Conservation (phyloP, 2,329 filamentous ascomycete genomes). For the Ophiognomonia clavigignenti-juglandacearum region DNA sequence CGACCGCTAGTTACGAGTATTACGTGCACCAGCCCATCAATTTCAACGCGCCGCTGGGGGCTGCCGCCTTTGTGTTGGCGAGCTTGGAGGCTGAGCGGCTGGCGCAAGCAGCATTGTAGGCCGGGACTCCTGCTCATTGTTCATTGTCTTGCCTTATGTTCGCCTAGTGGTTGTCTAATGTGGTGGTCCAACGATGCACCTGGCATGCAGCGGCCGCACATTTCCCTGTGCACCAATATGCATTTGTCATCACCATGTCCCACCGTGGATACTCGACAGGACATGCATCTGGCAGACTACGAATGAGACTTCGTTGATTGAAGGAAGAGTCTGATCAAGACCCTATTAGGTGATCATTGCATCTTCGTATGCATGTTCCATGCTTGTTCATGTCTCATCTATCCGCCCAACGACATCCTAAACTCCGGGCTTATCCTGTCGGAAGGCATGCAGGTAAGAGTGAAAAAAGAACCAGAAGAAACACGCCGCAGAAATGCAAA, state of each 20-base stretch:
- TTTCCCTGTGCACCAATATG: too few relatives aligned
- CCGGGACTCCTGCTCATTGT: too few relatives aligned
- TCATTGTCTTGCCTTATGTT: too few relatives aligned
- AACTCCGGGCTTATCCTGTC: neutral
- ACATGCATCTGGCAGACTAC: too few relatives aligned
- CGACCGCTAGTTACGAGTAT: constrained; percentile 35
- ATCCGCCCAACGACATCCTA: neutral
- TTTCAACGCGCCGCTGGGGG: constrained; percentile 33
- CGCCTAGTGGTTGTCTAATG: too few relatives aligned
- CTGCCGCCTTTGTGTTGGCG: constrained; percentile 31
- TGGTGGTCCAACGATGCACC: too few relatives aligned
- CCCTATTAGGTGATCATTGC: too few relatives aligned
- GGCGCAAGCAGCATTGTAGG: neutral
- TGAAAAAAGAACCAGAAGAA: neutral
- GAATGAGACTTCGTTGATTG: neutral
- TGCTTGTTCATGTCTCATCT: neutral
- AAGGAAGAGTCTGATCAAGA: neutral
- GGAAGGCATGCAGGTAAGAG: neutral
- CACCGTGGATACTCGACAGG: too few relatives aligned
- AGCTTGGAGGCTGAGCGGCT: constrained; percentile 31
- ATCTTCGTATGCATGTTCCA: too few relatives aligned
- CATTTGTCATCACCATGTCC: too few relatives aligned
- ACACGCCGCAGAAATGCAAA: neutral
- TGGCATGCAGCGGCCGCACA: too few relatives aligned
- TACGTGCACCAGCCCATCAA: constrained; percentile 30